phyloP scores from a whole-genome alignment of 1,139 yeast species.

The Hansenula anomala region DNA sequence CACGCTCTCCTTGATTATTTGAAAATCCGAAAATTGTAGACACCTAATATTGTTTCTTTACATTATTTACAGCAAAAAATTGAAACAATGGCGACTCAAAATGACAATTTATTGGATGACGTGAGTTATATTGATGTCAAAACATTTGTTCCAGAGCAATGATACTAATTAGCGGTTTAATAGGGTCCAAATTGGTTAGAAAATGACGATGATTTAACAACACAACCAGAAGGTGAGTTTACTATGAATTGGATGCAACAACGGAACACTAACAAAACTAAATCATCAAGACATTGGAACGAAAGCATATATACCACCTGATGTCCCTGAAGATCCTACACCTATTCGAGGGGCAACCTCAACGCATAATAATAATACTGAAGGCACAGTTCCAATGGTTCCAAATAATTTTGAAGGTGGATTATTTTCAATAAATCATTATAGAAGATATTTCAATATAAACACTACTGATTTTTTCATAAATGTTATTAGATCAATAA shows the following conservation, averaged over 20 bases:
- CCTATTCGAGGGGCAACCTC: too few relatives aligned
- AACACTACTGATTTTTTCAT: slow-evolving; percentile 24
- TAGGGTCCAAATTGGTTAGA: slow-evolving; percentile 17
- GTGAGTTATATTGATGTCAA: too few relatives aligned
- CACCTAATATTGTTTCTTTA: too few relatives aligned
- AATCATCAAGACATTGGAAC: slow-evolving; percentile 24
- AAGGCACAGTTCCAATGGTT: slow-evolving; percentile 3
- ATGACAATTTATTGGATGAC: background rate
- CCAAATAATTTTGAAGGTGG: slow-evolving; percentile 22
- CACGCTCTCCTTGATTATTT: too few relatives aligned
- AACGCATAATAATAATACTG: too few relatives aligned
- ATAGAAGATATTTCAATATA: slow-evolving; percentile 22
- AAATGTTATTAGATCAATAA: slow-evolving; percentile 18
- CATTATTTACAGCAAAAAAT: too few relatives aligned
- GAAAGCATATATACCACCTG: slow-evolving; percentile 29
- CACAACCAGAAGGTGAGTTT: slow-evolving; percentile 10
- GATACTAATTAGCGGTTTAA: background rate
- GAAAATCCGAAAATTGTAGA: too few relatives aligned
- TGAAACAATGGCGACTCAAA: background rate
- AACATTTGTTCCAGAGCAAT: background rate
- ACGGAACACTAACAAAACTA: too few relatives aligned
- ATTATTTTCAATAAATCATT: slow-evolving; percentile 20
- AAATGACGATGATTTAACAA: slow-evolving; percentile 16
- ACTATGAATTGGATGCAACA: too few relatives aligned
- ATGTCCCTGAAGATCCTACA: slow-evolving; percentile 7